Percentiles rank a stretch among this genome's conserved stretches.
phyloP scores from a whole-genome alignment of 371 early-diverging fungal genomes.

The Mortierella sp. region DNA sequence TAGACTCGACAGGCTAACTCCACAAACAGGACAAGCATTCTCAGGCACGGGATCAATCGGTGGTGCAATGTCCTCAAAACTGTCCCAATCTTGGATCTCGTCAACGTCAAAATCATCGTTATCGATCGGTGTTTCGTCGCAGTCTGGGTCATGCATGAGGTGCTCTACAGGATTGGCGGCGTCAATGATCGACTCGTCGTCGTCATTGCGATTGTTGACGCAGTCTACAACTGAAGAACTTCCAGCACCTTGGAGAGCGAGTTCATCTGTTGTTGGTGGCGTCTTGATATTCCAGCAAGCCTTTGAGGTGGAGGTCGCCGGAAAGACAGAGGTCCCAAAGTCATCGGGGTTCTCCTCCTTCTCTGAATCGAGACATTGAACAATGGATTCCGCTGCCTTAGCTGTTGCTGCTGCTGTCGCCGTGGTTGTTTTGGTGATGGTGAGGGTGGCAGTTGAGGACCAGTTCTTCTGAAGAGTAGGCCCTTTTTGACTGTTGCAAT shows the following conservation, averaged over 20 bases:
- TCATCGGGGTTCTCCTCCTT: slow-evolving; percentile 1
- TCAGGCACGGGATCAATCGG: slow-evolving; percentile 26
- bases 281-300: neutral
- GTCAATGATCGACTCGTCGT: neutral
- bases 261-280: slow-evolving; percentile 23
- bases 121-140: slow-evolving; percentile 14
- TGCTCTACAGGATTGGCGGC: neutral
- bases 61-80: slow-evolving; percentile 22
- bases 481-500: slow-evolving; percentile 16
- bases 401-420: neutral
- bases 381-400: neutral
- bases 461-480: slow-evolving; percentile 24
- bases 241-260: slow-evolving; percentile 16
- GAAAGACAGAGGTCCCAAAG: neutral
- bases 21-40: slow-evolving; percentile 44
- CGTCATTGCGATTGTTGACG: neutral
- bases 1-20: slow-evolving; percentile 24
- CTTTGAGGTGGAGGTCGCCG: neutral
- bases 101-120: slow-evolving; percentile 27
- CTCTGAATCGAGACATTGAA: neutral
- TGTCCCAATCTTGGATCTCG: slow-evolving; percentile 46
- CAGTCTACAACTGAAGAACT: slow-evolving; percentile 23
- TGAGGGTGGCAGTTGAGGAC: neutral
- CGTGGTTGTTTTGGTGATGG: neutral
- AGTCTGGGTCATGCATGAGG: slow-evolving; percentile 9